These are phyloP conservation scores for Fusarium stilboides DNA, from an alignment of 2,329 filamentous ascomycete species.

Conservation along the genomic window DNA sequence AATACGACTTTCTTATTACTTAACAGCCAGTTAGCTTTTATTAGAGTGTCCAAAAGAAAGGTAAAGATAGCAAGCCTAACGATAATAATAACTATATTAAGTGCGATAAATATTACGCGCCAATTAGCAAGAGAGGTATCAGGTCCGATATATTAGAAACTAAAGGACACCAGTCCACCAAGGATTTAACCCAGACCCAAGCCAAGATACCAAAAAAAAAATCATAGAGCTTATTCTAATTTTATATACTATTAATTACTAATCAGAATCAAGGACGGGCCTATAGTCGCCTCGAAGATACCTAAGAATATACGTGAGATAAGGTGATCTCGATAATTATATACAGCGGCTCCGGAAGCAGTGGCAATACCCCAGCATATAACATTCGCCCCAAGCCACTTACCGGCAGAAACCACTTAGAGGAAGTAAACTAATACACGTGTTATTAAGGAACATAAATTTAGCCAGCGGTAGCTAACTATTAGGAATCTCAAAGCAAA, in stretches of 20 bases:
- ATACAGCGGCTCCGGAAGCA: slow-evolving; percentile 67
- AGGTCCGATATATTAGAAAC: slow-evolving; percentile 67
- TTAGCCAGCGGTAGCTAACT: slow-evolving; percentile 55
- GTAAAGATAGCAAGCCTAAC: slow-evolving; percentile 53
- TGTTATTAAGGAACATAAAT: no score
- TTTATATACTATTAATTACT: slow-evolving; percentile 75
- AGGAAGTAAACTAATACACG: slow-evolving; percentile 65
- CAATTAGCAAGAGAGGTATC: slow-evolving; percentile 74
- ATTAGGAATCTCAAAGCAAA: slow-evolving; percentile 72
- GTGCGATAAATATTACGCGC: slow-evolving; percentile 79
- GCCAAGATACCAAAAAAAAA: slow-evolving; percentile 74
- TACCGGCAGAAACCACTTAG: slow-evolving; percentile 73
- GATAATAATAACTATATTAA: slow-evolving; percentile 65
- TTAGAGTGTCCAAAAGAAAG: slow-evolving; percentile 61
- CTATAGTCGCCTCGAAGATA: slow-evolving; percentile 73
- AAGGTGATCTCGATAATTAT: slow-evolving; percentile 68
- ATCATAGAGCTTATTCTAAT: slow-evolving; percentile 71
- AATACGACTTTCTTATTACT: slow-evolving; percentile 65
- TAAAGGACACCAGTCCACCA: slow-evolving; percentile 74
- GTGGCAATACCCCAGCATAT: slow-evolving; percentile 72
- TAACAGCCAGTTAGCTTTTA: slow-evolving; percentile 63
- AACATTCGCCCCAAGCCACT: slow-evolving; percentile 73
- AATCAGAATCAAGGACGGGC: slow-evolving; percentile 73
- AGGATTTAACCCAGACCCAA: slow-evolving; percentile 74
- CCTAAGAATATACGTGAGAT: slow-evolving; percentile 71